Base-by-base conservation (phyloP, 768 basidiomycete genomes). In the Hygrophoropsis aurantiaca region DNA sequence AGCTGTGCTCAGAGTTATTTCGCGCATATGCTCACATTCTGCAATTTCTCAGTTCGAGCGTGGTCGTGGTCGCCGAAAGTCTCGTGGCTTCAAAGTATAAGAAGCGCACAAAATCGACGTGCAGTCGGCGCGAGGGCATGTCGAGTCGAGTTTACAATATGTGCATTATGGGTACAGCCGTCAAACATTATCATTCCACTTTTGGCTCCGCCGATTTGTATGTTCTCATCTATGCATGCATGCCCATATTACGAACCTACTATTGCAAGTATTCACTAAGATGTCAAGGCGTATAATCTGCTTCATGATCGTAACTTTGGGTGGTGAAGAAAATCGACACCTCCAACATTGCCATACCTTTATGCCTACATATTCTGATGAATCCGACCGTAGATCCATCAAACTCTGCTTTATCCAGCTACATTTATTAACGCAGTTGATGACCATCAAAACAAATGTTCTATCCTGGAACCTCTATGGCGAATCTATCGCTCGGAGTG, bases 31-130 rank as follows among this genome's bases (percentile, higher is more conserved):
- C 18, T 20, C 11, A 43, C 40, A 44, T 44, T 46, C 16, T 15
- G n/a, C 21, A 15, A 44, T 47, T 35, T 27, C 26, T 39, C 51
- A 86, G 85, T 95, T 97, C 87, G 95, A 99, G 79, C 86, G 85
- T 66, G 95, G 76, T 70, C 94, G 95, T 84, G 95, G 95, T 79
- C 90, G 95, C 82, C 84, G 95, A 89, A 90, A 92, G 83, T 94
- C 91, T 47, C 87, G 88, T 73, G 92, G 90, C 59, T 94, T 94
- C 90, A 94, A 94, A 80, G 88, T 94, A 54, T 93, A 87, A 81
- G 59, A 56, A 58, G 54, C 53, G 42, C 41, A 46, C 64, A 70
- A 67, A 69, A 69, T 52, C 59, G 58, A 58, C 60, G 56, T 53
- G 51, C 46, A 45, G 61, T 67, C 58, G 57, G 58, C 58, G 48